Evolutionary conservation across 1,284 basidiomycete species (phyloP), one percentile per base, ranked within the genome.

Genomic region (Peniophora sp.): DNA sequence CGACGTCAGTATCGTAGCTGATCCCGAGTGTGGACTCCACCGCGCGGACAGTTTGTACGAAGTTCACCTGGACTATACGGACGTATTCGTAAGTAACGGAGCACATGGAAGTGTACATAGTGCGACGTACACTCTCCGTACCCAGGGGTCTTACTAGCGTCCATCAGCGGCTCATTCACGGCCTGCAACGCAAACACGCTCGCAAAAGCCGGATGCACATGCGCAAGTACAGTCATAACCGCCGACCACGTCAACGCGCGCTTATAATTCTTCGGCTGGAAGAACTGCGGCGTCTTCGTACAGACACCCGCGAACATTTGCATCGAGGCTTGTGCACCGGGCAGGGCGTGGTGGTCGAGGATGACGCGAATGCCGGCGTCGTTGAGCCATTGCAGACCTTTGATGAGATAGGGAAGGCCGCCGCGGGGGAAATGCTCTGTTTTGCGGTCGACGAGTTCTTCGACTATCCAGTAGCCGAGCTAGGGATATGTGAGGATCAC

Each of bases 401-500:
- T 71, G 60, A 85, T 86, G 32, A 90, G 70, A 51, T 82, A 74
- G 8, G 61, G 52, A 37, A 89, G 72, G 23, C 88, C 88, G 17
- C 88, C 87, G 35, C 78, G 74, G 14, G 86, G 81, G 59, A 76
- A 90, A 44, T 71, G 75, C 59, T 90, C 88, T 2, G 65, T 71
- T 0, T 62, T 60, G 3, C 81, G 72, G 59, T 88, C 62, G 0
- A 90, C 87, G 6, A 90, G 68, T 6, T 69, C 71, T 62, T 90
- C 88, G 14, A 90, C 67, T 44, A 90, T 82, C 88, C 88, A 91
- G 61, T 83, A 91, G 0, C 88, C 87, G 22, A 90, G 74, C 85
- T 88, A 37, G 22, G 35, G n/a, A n/a, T n/a, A n/a, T n/a, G n/a
- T n/a, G n/a, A n/a, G 18, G 34, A 6, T 20, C n/a, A 39, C n/a